Evolutionary conservation across 2,329 filamentous ascomycete genomes (phyloP), one percentile per base, ranked within the genome.

Genomic region (Aspergillus ibericus): DNA sequence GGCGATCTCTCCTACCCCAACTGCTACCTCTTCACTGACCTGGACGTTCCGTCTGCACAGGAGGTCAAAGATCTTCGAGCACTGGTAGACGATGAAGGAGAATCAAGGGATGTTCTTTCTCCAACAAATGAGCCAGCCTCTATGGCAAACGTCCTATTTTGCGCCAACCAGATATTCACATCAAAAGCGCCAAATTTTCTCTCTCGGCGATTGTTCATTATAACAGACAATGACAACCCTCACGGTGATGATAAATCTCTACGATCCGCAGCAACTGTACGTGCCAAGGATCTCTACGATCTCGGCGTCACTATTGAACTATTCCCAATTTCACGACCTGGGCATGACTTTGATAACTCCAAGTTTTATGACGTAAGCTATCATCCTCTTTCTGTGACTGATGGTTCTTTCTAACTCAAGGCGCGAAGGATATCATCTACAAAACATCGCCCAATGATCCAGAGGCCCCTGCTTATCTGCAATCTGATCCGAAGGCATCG

Each of bases 101-200:
- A 89, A 58, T 83, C 86, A 0, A 81, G 86, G 2, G 82, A 87
- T 8, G 77, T 97, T 4, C 77, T 98, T 35, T 82, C 83, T 5
- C 88, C 93, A 1, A 85, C 90, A 0, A 78, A 84, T 3, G 86
- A 93, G 56, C 79, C 82, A 1, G 87, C 90, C 0, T 87, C 88
- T 34, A 96, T 99, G 88, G 86, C 91, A 9, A 96, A 93, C 68
- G 83, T 99, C 2, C 82, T 99, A 1, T 97, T 97, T 72, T 96
- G 93, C 67, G 93, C 92, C 36, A 98, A 98, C 65, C 92, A 97
- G 70, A 90, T 98, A 53, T 97, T 99, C 72, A 96, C 93, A 1
- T 96, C 91, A 3, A 96, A 90, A 72, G 93, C 95, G 0, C 88
- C 95, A 16, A 98, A 97, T 70, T 98, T 98, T 73, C 89, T 91